Evolutionary conservation across 805 yeast species (phyloP), one percentile per base, ranked within the genome.

Genomic region (Starmerella ratchasimensis): DNA sequence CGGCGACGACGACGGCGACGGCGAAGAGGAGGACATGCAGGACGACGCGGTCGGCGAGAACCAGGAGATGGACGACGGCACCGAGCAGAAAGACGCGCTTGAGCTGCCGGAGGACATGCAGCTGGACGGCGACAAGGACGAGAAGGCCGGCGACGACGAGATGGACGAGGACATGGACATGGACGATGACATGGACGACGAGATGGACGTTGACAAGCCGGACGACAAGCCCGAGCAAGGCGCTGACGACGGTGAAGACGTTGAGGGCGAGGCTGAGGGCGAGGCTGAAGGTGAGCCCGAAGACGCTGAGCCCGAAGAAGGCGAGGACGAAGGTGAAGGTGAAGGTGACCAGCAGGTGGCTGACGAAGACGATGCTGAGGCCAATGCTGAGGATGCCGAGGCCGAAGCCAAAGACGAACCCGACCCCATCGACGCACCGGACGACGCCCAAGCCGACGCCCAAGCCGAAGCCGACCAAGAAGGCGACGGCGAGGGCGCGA

Each of bases 51-150:
- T 64, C 44, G 71, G 80, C 47, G 71, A 64, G 28, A 67, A 64
- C 23, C 80, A 80, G 35, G 74, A 77, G 41, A 56, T 81, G 36
- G 93, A 82, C 31, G 71, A 72, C 14, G 63, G 74, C 41, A 82
- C 77, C 32, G 88, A 86, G 15, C 94, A 90, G 54, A 65, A 74
- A 5, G 97, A 90, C 42, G 75, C 86, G 3, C 63, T 88, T 46
- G 95, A 90, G 17, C 64, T 88, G 21, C 96, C 97, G 0, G 97
- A 90, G 13, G 94, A 86, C 50, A 71, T 88, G 67, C 75, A 88
- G 48, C 63, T 88, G 22, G 97, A 88, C 52, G 75, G 76, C n/a
- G 93, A 23, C 7, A 67, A 62, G 7, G 60, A 57, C 3, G 61
- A 55, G 19, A 64, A 56, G 11, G 60, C 55, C 7, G 17, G 4